Base-by-base conservation (phyloP, 2,329 filamentous ascomycete species). In the Ophiosphaerella herpotricha region DNA sequence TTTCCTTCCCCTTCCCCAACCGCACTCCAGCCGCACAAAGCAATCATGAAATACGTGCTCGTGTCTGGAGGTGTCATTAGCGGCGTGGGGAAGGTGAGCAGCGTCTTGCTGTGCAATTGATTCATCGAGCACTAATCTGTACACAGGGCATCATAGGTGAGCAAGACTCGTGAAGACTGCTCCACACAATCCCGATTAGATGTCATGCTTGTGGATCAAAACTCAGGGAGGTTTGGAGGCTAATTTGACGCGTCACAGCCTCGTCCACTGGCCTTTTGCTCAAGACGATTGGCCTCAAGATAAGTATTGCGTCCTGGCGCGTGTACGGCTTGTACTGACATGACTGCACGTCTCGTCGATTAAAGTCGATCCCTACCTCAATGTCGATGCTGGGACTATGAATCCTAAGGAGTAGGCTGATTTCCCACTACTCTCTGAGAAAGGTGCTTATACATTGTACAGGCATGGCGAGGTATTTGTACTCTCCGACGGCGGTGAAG, bases 381-480 rank as follows among this genome's bases (percentile, higher is more conserved):
- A 88, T 73, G 82, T 89, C 71, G 86, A 90, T 79, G 86, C 87
- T n/a, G 86, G 86, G 48, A 85, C 82, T 41, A 88, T 88, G 85
- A 82, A 83, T 64, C 85, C 85, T 35, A 85, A 80, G 57, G 82
- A 87, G 81, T 84, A 75, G 55, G 74, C 45, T 14, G 24, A 7
- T 3, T n/a, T 24, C 21, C 26, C 32, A 7, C 9, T 21, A 14
- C 7, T 14, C 16, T 13, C 1, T 34, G 23, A 16, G 2, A 4
- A n/a, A 23, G 26, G 16, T 43, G 14, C 34, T 36, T 14, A 35
- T 9, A 6, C 3, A 24, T 21, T 11, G 7, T 9, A 34, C 58
- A 89, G 86, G 74, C 91, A 96, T 70, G 92, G 92, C 59, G 92
- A 96, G 77, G 88, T 89, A 61, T 96, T 93, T 70, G 92, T 97